phyloP scores from a whole-genome alignment of 2,329 filamentous ascomycete species.

The Dactylellina cionopaga region DNA sequence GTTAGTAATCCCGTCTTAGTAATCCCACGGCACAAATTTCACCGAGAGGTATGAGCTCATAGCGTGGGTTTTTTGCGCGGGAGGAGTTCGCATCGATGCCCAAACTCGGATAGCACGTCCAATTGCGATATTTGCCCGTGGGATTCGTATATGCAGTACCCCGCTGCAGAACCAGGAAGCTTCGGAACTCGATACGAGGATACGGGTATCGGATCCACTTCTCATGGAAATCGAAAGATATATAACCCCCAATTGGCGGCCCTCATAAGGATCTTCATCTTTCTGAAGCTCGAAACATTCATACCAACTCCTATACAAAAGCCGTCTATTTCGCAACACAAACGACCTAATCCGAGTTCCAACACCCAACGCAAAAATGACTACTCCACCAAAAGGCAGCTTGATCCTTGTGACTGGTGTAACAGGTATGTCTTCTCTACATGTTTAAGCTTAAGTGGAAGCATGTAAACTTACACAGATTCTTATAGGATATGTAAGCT shows the following conservation, averaged over 20 bases:
- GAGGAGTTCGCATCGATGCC: slow-evolving; percentile 25
- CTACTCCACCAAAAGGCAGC: slow-evolving; percentile 45
- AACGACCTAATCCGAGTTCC: neutral
- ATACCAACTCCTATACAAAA: too few relatives aligned
- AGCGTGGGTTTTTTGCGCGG: neutral
- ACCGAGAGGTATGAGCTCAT: slow-evolving; percentile 18
- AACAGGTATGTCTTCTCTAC: slow-evolving; percentile 21
- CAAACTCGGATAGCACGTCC: neutral
- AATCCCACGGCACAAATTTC: slow-evolving; percentile 51
- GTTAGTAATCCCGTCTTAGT: slow-evolving; percentile 31
- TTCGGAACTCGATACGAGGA: neutral
- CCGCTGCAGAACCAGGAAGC: neutral
- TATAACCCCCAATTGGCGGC: slow-evolving; percentile 18
- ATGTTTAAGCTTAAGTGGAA: neutral
- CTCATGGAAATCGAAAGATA: neutral
- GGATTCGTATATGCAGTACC: slow-evolving; percentile 19
- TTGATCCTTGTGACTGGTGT: slow-evolving; percentile 51
- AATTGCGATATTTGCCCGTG: slow-evolving; percentile 32
- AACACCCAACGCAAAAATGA: slow-evolving; percentile 44
- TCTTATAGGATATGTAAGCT: slow-evolving; percentile 32
- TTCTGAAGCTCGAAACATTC: too few relatives aligned
- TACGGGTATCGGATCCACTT: neutral
- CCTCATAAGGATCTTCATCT: too few relatives aligned
- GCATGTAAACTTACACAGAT: neutral
- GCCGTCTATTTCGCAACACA: neutral